Conservation (phyloP, 176 grass and related monocot genomes). For the Oryza coarctata region DNA sequence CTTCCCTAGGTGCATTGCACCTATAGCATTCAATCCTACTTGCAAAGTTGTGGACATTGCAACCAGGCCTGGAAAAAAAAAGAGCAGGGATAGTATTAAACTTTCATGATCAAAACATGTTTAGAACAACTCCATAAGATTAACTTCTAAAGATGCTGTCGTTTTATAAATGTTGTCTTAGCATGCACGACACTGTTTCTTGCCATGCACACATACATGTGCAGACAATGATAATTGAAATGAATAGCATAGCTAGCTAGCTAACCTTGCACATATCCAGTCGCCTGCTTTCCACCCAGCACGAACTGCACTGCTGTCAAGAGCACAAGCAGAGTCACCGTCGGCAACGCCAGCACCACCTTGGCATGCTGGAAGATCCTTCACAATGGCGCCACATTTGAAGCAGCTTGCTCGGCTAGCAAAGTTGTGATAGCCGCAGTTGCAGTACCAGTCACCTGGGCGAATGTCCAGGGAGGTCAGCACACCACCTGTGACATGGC, state of each 20-base stretch:
- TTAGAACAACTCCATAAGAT: neutral
- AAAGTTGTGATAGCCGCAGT: constrained; percentile 93
- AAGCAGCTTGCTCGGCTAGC: constrained; percentile 87
- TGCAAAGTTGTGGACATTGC: constrained; percentile 94
- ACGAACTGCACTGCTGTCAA: constrained; percentile 27
- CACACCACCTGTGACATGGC: constrained; percentile 33
- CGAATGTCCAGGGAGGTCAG: constrained; percentile 57
- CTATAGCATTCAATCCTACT: constrained; percentile 81
- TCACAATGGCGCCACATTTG: constrained; percentile 60
- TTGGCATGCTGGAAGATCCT: constrained; percentile 46
- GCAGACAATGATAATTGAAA: neutral
- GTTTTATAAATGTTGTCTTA: neutral
- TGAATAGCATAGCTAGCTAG: constrained; percentile 20
- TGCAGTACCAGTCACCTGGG: constrained; percentile 95
- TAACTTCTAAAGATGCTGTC: neutral
- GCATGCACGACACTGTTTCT: neutral
- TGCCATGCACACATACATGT: neutral
- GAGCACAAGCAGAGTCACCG: constrained; percentile 24
- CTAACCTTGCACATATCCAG: constrained; percentile 87
- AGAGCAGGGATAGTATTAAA: neutral
- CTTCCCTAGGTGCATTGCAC: constrained; percentile 71
- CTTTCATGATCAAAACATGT: neutral
- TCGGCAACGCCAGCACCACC: constrained; percentile 40
- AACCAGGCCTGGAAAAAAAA: constrained; percentile 62
- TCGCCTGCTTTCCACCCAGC: constrained; percentile 78